phyloP scores from a whole-genome alignment of 1,284 basidiomycete genomes.

The Agaricales sp. region DNA sequence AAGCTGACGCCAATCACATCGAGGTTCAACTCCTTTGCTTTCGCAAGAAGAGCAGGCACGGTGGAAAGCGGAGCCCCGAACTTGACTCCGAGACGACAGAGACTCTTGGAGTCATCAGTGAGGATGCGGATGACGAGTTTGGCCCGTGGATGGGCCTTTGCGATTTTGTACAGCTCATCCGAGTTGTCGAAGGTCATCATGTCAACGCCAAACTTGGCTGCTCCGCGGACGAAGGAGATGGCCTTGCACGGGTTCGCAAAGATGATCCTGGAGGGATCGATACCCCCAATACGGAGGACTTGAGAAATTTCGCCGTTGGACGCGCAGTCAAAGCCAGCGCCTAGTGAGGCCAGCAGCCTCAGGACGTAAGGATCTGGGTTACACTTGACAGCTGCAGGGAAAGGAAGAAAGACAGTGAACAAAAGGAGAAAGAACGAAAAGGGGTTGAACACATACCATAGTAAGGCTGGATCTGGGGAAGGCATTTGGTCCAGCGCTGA shows the following conservation, averaged over 20 bases:
- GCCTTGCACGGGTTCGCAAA: conserved; percentile 99
- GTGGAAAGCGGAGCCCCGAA: conserved; percentile 88
- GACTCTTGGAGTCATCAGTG: conserved; percentile 92
- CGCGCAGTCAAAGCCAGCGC: conserved; percentile 97
- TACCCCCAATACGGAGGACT: conserved; percentile 66
- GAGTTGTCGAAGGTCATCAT: conserved; percentile 98
- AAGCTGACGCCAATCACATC: conserved; percentile 95
- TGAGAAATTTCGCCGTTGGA: conserved; percentile 89
- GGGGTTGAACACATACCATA: conserved; percentile 50
- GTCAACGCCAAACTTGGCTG: conserved; percentile 71
- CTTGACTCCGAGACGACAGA: conserved; percentile 92
- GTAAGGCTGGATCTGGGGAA: conserved; percentile 87
- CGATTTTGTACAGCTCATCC: conserved; percentile 96
- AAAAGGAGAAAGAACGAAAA: conserved; percentile 13
- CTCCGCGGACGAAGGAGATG: conserved; percentile 83
- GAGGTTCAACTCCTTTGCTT: conserved; percentile 73
- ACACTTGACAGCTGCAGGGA: conserved; percentile 77
- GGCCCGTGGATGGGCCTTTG: conserved; percentile 72
- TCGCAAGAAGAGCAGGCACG: conserved; percentile 73
- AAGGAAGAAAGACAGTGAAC: conserved; percentile 11
- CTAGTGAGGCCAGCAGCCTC: conserved; percentile 82
- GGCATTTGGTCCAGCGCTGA: conserved; percentile 70
- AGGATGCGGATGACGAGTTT: conserved; percentile 92
- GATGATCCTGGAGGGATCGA: conserved; percentile 77
- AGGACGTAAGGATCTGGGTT: conserved; percentile 96